Conservation (phyloP, 306 rosid genomes). For the Vicia faba region DNA sequence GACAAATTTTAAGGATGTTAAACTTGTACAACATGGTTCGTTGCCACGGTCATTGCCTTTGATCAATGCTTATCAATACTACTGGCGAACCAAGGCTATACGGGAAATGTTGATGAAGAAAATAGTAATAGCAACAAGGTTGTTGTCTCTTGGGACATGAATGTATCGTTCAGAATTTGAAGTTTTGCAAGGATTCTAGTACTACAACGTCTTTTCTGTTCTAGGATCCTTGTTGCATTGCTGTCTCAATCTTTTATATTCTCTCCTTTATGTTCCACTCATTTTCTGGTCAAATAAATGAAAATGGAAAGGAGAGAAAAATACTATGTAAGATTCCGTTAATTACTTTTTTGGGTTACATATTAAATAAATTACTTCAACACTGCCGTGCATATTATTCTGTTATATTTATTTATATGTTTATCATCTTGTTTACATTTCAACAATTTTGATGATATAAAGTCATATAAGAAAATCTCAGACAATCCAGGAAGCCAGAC, state of each 20-base stretch:
- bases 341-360: no score
- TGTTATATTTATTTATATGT: no score
- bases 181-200: slow-evolving; percentile 60
- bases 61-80: background rate
- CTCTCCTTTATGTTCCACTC: background rate
- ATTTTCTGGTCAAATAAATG: background rate
- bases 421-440: no score
- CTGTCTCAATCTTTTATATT: slow-evolving; percentile 47
- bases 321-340: background rate
- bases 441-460: no score
- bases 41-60: background rate
- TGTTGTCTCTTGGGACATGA: background rate
- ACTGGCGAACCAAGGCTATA: slow-evolving; percentile 48
- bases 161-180: slow-evolving; percentile 44
- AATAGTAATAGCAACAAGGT: slow-evolving; percentile 3
- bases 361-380: no score
- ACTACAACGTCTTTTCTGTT: slow-evolving; percentile 56
- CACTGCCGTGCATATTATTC: no score
- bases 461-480: no score
- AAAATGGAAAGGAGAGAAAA: background rate
- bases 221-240: slow-evolving; percentile 77
- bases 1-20: slow-evolving; percentile 38
- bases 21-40: slow-evolving; percentile 32
- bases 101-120: slow-evolving; percentile 18
- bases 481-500: no score